Percentiles rank a stretch among this genome's conserved stretches.
Evolutionary conservation across 2,329 filamentous ascomycete species (phyloP).

Genomic region (Pseudogymnoascus sp.): DNA sequence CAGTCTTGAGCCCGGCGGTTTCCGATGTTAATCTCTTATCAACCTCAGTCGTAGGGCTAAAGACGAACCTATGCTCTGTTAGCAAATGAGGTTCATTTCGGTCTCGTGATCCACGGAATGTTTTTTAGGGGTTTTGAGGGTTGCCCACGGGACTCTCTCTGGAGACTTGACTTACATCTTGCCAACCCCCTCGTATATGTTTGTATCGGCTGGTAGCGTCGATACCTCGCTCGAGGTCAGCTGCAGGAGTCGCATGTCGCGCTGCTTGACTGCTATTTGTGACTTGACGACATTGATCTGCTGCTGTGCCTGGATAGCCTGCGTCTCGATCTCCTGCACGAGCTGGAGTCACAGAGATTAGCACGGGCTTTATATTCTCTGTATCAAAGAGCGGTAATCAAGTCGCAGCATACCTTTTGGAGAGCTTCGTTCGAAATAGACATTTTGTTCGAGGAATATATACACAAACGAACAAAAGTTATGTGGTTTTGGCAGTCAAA

Average conservation of each 20-base stretch:
- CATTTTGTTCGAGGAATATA: conserved; percentile 44
- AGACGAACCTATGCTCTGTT: conserved; percentile 65
- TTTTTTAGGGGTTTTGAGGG: not conserved
- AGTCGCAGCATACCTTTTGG: conserved; percentile 61
- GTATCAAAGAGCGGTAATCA: conserved; percentile 5
- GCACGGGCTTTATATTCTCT: conserved; percentile 12
- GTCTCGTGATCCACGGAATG: conserved; percentile 2
- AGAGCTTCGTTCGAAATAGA: conserved; percentile 89
- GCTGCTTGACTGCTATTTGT: conserved; percentile 77
- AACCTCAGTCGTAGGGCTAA: conserved; percentile 63
- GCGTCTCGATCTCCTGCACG: conserved; percentile 87
- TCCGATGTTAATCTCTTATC: conserved; percentile 70
- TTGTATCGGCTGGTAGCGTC: conserved; percentile 65
- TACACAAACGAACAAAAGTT: not conserved
- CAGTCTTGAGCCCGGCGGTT: conserved; percentile 64
- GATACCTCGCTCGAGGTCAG: conserved; percentile 77
- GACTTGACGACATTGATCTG: conserved; percentile 80
- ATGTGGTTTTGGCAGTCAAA: not conserved
- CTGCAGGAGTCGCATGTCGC: conserved; percentile 81
- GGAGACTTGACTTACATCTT: conserved; percentile 66
- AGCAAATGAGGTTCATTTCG: not conserved
- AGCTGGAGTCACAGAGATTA: conserved; percentile 46
- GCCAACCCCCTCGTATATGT: conserved; percentile 88
- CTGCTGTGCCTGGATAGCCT: conserved; percentile 81
- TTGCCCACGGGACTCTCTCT: not conserved